Conservation (phyloP, 192 early-diverging fungal species). For the Backusella macrospora region DNA sequence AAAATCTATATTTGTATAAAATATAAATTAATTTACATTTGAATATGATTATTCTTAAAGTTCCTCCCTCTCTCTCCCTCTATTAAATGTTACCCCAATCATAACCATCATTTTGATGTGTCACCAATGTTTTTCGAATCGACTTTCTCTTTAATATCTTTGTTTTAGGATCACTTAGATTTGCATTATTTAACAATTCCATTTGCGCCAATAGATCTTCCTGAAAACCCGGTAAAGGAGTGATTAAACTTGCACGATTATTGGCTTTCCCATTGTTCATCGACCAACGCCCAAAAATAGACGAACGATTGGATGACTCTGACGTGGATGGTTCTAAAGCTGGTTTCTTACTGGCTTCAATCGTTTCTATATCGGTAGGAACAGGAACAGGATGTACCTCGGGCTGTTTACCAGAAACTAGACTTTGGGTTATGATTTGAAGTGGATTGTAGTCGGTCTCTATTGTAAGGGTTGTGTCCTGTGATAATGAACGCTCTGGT, state of each 20-base stretch:
- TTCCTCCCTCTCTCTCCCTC: neutral
- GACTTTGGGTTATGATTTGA: neutral
- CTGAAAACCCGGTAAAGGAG: conserved; percentile 13
- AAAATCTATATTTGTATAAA: conserved; percentile 63
- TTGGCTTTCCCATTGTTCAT: neutral
- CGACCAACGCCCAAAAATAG: conserved; percentile 20
- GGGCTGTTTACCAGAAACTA: conserved; percentile 9
- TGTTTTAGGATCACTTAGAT: conserved; percentile 35
- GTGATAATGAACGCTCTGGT: neutral
- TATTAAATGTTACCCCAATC: conserved; percentile 68
- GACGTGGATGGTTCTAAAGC: neutral
- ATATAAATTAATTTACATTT: neutral
- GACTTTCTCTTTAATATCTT: conserved; percentile 31
- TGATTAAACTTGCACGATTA: conserved; percentile 19
- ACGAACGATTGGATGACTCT: neutral
- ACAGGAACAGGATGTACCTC: neutral
- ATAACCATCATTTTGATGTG: conserved; percentile 59
- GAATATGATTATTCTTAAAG: neutral
- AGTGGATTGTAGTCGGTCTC: conserved; percentile 12
- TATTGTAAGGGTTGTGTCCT: conserved; percentile 2
- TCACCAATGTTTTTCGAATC: conserved; percentile 42
- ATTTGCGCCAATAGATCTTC: conserved; percentile 36
- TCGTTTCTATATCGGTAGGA: neutral
- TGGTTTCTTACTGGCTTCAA: neutral
- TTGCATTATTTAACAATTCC: conserved; percentile 36